Percentiles rank a stretch among this genome's conserved stretches.
These are phyloP conservation scores for Aspergillus biplanus DNA, from an alignment of 495 filamentous ascomycete species.

Conservation along the genomic window DNA sequence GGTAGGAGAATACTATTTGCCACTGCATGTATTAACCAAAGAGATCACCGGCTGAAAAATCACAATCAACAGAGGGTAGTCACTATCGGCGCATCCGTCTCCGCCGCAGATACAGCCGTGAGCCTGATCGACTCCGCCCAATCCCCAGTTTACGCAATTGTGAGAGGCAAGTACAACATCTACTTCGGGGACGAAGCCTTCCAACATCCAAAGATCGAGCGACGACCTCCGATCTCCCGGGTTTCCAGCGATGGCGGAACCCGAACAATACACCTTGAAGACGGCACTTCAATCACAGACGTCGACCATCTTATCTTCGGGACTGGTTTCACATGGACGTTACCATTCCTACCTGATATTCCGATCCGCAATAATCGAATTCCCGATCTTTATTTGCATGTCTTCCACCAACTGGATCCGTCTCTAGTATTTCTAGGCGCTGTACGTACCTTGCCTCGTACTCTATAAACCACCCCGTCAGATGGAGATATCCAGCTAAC, in stretches of 20 bases:
- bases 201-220: slow-evolving; percentile 50
- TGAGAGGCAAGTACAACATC: slow-evolving; percentile 49
- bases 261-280: slow-evolving; percentile 47
- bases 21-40: too few relatives aligned
- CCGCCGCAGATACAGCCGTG: slow-evolving; percentile 46
- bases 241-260: slow-evolving; percentile 44
- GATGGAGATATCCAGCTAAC: slow-evolving; percentile 28
- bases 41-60: too few relatives aligned
- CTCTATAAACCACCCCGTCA: not conserved
- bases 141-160: slow-evolving; percentile 40
- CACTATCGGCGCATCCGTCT: slow-evolving; percentile 48
- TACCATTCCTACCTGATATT: slow-evolving; percentile 57
- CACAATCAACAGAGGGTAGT: slow-evolving; percentile 40
- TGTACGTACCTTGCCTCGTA: slow-evolving; percentile 37
- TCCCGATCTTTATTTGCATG: slow-evolving; percentile 58
- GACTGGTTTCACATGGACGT: slow-evolving; percentile 59
- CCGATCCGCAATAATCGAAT: slow-evolving; percentile 56
- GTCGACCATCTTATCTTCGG: slow-evolving; percentile 63
- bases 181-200: slow-evolving; percentile 58
- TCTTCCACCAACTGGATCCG: slow-evolving; percentile 51
- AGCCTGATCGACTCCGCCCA: slow-evolving; percentile 38
- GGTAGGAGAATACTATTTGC: slow-evolving; percentile 22
- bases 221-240: slow-evolving; percentile 49
- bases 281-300: slow-evolving; percentile 48
- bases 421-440: slow-evolving; percentile 44